Evolutionary conservation across 2,329 filamentous ascomycete species (phyloP), one percentile per base, ranked within the genome.

Genomic region (Claviceps pazoutovae): DNA sequence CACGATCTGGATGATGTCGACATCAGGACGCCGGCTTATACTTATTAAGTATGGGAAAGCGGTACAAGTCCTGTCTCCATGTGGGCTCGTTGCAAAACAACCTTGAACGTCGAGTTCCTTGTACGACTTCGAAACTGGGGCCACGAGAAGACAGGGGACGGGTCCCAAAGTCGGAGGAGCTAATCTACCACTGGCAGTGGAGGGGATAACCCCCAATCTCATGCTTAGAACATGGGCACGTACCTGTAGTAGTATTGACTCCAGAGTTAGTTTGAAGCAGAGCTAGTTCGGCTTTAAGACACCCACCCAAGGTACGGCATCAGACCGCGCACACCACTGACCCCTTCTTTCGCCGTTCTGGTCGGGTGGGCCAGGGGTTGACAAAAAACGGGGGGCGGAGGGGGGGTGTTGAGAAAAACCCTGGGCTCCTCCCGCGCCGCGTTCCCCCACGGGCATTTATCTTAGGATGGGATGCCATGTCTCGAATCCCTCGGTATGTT

Each of bases 131-230:
- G 39, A 21, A 26, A 42, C 34, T 37, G 45, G 45, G 30, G 45
- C 34, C 48, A 49, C 48, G 38, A 48, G 21, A 44, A 38, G 42
- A 39, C 46, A 44, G 45, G 39, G 48, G 49, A 37, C 49, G 46
- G 43, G 46, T 48, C 19, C 46, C 43, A 48, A 53, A 46, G 47
- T 46, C 39, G 26, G 34, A 47, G 51, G 53, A 52, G 51, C 51
- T 50, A 46, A 53, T 51, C 48, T 54, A 50, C 53, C 49, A 48
- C 49, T 45, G 49, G 39, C 46, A 47, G 45, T 46, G 51, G 46
- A 52, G 51, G 49, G 50, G 51, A 55, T 53, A 36, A 55, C 39
- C 50, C 46, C 50, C 38, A 21, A 44, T 49, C 45, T 48, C 51
- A 48, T 36, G 51, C 37, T 39, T 30, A 49, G 46, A 46, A n/a